phyloP scores from a whole-genome alignment of 176 grass and related monocot genomes.

The Triticum timopheevii region DNA sequence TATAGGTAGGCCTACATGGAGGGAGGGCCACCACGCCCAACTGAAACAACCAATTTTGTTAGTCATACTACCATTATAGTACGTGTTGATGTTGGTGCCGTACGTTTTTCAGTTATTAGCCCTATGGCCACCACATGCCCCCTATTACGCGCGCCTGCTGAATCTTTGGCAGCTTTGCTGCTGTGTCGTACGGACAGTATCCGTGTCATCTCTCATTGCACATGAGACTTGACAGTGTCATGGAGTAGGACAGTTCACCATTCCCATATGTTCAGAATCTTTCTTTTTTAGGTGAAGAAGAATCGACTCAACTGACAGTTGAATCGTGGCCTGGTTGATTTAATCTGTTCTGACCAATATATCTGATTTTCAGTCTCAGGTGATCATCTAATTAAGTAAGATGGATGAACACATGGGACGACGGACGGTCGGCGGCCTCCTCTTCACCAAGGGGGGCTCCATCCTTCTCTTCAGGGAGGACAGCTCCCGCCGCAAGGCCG shows the following conservation, averaged over 20 bases:
- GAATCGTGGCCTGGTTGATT: not conserved
- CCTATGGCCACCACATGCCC: not conserved
- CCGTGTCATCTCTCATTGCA: not conserved
- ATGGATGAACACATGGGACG: conserved; percentile 86
- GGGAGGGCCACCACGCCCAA: not conserved
- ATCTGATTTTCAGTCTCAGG: conserved; percentile 32
- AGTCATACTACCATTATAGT: too few species aligned
- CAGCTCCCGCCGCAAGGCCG: conserved; percentile 35
- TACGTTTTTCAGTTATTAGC: not conserved
- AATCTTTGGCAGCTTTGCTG: not conserved
- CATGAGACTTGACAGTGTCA: not conserved
- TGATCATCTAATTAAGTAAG: not conserved
- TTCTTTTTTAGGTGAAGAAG: too few species aligned
- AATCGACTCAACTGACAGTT: not conserved
- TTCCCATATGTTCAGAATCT: not conserved
- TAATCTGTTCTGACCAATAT: not conserved
- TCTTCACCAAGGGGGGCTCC: conserved; percentile 82
- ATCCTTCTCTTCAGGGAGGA: conserved; percentile 82
- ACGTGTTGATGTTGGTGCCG: conserved; percentile 1
- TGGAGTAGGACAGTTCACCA: not conserved
- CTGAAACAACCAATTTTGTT: not conserved
- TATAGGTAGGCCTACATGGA: not conserved
- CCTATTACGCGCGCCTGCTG: not conserved
- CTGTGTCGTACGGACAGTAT: not conserved
- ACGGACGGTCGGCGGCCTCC: conserved; percentile 72